Conservation (phyloP, 1,139 yeast species). For the Blastobotrys proliferans region DNA sequence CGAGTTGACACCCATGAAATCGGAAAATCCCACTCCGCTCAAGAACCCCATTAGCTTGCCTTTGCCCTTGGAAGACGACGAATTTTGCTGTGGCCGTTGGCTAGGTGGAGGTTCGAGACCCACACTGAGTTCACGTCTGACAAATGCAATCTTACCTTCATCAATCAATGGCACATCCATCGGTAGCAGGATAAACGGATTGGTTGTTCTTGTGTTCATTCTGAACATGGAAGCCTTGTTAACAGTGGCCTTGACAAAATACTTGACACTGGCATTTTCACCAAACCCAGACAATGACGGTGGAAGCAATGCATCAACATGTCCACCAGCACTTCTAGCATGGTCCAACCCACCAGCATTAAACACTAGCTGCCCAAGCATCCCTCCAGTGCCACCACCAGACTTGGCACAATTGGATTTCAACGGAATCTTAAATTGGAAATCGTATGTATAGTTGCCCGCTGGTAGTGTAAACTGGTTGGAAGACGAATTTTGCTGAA, state of each 20-base stretch:
- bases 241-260: slow-evolving; percentile 58
- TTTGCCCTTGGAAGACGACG: slow-evolving; percentile 3
- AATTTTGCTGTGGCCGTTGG: too few species aligned
- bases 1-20: slow-evolving; percentile 18
- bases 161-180: slow-evolving; percentile 41
- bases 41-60: slow-evolving; percentile 10
- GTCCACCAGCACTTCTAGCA: slow-evolving; percentile 33
- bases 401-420: slow-evolving; percentile 41
- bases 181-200: slow-evolving; percentile 54
- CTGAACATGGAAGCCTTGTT: slow-evolving; percentile 52
- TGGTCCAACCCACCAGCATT: slow-evolving; percentile 31
- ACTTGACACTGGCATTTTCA: slow-evolving; percentile 45
- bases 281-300: slow-evolving; percentile 52
- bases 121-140: slow-evolving; percentile 26
- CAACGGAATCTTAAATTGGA: slow-evolving; percentile 52
- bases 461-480: slow-evolving; percentile 58
- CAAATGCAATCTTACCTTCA: slow-evolving; percentile 25
- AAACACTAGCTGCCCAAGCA: slow-evolving; percentile 33
- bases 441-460: slow-evolving; percentile 57
- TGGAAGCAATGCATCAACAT: slow-evolving; percentile 47
- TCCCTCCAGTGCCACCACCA: slow-evolving; percentile 5
- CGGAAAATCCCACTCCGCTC: slow-evolving; percentile 9
- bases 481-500: slow-evolving; percentile 45
- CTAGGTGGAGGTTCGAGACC: slow-evolving; percentile 15
- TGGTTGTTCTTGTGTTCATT: slow-evolving; percentile 45